Conservation (phyloP, 371 early-diverging fungal genomes). For the Amoeboradix gromovi region DNA sequence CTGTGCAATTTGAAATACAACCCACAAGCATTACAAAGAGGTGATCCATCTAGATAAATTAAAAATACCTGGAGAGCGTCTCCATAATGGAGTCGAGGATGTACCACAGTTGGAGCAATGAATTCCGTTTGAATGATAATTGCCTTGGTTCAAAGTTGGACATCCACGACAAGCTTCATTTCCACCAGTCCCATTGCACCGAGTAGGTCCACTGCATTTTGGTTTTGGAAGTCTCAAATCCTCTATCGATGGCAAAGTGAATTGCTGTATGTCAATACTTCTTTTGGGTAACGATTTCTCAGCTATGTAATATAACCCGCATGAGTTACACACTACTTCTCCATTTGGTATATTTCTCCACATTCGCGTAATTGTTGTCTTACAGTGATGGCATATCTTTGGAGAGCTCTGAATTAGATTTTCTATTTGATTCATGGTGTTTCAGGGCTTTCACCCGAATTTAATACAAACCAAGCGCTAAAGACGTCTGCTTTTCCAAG, state of each 20-base stretch:
- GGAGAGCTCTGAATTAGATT: no score
- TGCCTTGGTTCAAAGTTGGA: background rate
- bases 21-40: conserved; percentile 19
- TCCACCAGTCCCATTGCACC: background rate
- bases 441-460: no score
- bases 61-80: conserved; percentile 11
- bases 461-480: no score
- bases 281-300: background rate
- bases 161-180: background rate
- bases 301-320: background rate
- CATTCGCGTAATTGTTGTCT: background rate
- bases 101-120: conserved; percentile 13
- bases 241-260: background rate
- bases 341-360: background rate
- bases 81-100: conserved; percentile 17
- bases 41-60: conserved; percentile 10
- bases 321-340: background rate
- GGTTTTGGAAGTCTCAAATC: background rate
- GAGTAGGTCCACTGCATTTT: background rate
- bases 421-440: no score
- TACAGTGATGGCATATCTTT: no score
- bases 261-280: background rate
- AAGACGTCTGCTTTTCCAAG: no score
- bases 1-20: conserved; percentile 16
- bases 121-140: background rate